Conservation (phyloP, 1,284 basidiomycete genomes). For the Boletellus deceptivus region DNA sequence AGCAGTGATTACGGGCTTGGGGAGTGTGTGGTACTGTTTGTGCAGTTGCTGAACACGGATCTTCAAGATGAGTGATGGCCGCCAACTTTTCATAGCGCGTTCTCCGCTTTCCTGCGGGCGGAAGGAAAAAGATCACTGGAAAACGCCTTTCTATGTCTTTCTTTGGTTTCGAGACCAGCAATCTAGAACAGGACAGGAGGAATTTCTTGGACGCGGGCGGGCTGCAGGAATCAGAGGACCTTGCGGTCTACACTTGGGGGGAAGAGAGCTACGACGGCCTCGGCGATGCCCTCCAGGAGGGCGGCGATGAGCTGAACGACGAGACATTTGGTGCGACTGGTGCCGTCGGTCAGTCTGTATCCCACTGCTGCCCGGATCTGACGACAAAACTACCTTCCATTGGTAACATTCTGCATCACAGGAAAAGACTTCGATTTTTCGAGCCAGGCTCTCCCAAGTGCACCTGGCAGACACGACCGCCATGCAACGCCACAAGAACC, state of each 20-base stretch:
- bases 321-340: conserved; percentile 87
- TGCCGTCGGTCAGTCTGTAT: conserved; percentile 73
- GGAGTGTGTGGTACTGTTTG: conserved; percentile 27
- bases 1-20: conserved; percentile 24
- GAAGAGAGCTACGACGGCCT: conserved; percentile 90
- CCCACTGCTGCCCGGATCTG: conserved; percentile 26
- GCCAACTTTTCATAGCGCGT: conserved; percentile 13
- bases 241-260: conserved; percentile 86
- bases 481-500: conserved; percentile 22
- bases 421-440: conserved; percentile 94
- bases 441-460: conserved; percentile 39
- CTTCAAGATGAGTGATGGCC: conserved; percentile 9
- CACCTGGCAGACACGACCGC: conserved; percentile 15
- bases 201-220: conserved; percentile 48
- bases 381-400: conserved; percentile 4
- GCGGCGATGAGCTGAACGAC: conserved; percentile 89
- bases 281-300: conserved; percentile 84
- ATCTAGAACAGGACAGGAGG: conserved; percentile 61
- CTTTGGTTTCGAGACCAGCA: conserved; percentile 71
- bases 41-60: conserved; percentile 5
- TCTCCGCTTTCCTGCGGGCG: conserved; percentile 17
- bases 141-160: conserved; percentile 60
- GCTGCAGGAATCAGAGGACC: conserved; percentile 66
- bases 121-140: conserved; percentile 15
- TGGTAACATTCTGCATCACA: conserved; percentile 32